Evolutionary conservation across 1,139 yeast genomes (phyloP).

Genomic region (Candida sp.): DNA sequence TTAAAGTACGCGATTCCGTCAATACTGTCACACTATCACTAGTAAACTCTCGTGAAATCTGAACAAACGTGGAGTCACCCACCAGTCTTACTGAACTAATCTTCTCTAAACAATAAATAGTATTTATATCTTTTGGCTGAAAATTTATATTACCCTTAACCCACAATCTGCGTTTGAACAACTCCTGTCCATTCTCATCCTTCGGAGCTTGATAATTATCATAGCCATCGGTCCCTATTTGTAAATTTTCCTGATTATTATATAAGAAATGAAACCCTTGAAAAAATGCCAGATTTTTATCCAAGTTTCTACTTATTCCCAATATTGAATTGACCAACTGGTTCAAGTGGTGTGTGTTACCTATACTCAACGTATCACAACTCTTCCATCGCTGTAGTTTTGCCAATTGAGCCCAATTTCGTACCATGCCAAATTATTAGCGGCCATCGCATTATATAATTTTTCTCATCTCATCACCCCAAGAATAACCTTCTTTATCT

Average conservation of each 20-base stretch:
- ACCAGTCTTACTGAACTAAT: conserved; percentile 33
- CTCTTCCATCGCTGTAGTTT: conserved; percentile 1
- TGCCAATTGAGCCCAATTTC: not conserved
- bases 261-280: conserved; percentile 66
- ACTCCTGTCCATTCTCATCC: conserved; percentile 13
- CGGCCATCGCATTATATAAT: not conserved
- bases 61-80: conserved; percentile 38
- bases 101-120: conserved; percentile 40
- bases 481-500: not conserved
- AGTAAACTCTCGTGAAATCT: conserved; percentile 36
- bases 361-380: not conserved
- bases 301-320: not conserved
- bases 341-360: not conserved
- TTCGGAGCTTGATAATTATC: conserved; percentile 77
- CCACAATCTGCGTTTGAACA: conserved; percentile 75
- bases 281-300: conserved; percentile 7
- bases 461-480: conserved; percentile 1
- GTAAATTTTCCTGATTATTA: conserved; percentile 47
- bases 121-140: conserved; percentile 21
- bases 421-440: not conserved
- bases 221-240: conserved; percentile 72
- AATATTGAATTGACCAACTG: not conserved
- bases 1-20: conserved; percentile 28
- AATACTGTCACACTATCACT: conserved; percentile 10
- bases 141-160: conserved; percentile 61